Conservation (phyloP, 225 moss, liverwort and hornwort species). For the Pseudoscleropodium purum region DNA sequence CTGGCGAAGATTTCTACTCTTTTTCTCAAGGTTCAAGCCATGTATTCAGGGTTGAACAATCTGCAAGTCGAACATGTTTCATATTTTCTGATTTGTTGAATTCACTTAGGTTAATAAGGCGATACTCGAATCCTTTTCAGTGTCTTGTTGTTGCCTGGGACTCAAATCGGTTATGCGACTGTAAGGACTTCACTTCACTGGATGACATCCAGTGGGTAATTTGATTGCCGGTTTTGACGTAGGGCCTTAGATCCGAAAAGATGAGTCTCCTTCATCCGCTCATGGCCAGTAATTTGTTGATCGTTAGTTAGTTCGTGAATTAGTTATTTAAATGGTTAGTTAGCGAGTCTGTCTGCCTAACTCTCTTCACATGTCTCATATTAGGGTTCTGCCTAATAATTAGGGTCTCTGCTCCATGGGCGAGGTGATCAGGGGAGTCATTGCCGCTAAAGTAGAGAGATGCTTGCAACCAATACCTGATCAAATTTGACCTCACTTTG, state of each 20-base stretch:
- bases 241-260: background rate
- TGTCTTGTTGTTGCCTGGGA: background rate
- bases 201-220: background rate
- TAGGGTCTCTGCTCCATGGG: background rate
- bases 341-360: background rate
- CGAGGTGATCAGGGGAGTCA: background rate
- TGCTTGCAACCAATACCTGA: background rate
- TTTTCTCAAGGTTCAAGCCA: background rate
- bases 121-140: background rate
- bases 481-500: background rate
- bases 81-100: background rate
- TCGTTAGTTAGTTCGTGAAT: background rate
- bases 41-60: background rate
- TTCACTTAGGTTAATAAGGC: background rate
- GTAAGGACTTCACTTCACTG: background rate
- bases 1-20: background rate
- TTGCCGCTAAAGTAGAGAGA: background rate
- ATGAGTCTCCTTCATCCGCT: background rate
- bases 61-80: background rate
- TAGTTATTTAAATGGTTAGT: background rate
- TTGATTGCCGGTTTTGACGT: background rate
- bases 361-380: background rate
- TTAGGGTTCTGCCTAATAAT: background rate
- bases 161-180: background rate
- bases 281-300: background rate